A percentile compares a stretch with the other conserved stretches of the same genome.
These are phyloP conservation scores for Darksidea phi DNA, from an alignment of 495 filamentous ascomycete species.

Conservation along the genomic window DNA sequence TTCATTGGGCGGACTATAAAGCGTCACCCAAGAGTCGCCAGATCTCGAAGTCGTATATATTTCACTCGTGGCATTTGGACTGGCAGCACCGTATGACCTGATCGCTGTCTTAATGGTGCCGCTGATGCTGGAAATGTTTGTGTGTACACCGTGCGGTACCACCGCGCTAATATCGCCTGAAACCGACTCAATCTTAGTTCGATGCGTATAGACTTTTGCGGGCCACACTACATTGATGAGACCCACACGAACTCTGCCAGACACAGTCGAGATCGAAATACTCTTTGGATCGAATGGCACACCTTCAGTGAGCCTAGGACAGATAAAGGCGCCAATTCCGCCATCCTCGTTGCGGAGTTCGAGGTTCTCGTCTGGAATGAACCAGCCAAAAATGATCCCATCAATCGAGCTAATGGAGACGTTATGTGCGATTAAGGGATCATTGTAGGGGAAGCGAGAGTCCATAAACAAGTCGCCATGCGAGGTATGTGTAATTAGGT, in stretches of 20 bases:
- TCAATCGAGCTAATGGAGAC: constrained; percentile 14
- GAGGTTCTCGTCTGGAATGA: constrained; percentile 12
- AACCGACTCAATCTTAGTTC: not conserved
- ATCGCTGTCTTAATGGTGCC: not conserved
- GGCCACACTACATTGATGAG: constrained; percentile 1
- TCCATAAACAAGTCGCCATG: constrained; percentile 5
- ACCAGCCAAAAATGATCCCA: constrained; percentile 8
- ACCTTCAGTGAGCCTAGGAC: not conserved
- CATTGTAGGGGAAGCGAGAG: not conserved
- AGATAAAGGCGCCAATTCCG: not conserved
- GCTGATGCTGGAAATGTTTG: constrained; percentile 18
- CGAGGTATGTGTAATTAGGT: constrained; percentile 16
- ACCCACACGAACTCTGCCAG: not conserved
- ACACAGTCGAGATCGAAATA: constrained; percentile 11
- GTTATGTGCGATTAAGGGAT: constrained; percentile 17
- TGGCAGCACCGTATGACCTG: constrained; percentile 3
- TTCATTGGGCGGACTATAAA: not conserved
- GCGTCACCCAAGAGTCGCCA: not conserved
- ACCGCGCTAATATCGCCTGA: constrained; percentile 5
- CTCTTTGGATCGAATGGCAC: not conserved
- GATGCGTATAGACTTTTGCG: constrained; percentile 14
- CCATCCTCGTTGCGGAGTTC: constrained; percentile 10
- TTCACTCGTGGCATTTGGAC: constrained; percentile 6
- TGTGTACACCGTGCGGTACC: constrained; percentile 14
- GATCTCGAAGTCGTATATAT: constrained; percentile 17